Conservation (phyloP, 495 filamentous ascomycete genomes). For the Ramalina intermedia region DNA sequence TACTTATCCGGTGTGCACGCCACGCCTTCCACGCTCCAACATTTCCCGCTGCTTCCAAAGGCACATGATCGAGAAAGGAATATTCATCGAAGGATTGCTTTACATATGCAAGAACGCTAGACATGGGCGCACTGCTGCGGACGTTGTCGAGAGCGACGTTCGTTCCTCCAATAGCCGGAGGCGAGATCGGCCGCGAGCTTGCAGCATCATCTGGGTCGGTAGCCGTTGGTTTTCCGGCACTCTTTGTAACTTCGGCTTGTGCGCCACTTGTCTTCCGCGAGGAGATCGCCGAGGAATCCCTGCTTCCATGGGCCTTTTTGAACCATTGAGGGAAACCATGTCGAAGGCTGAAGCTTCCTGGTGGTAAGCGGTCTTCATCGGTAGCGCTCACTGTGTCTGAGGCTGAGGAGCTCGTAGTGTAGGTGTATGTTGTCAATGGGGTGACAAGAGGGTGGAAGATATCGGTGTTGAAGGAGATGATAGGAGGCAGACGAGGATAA, state of each 20-base stretch:
- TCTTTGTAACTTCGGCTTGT: neutral
- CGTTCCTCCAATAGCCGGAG: neutral
- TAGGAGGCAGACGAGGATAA: constrained; percentile 67
- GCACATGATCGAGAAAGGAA: constrained; percentile 58
- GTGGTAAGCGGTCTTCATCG: constrained; percentile 67
- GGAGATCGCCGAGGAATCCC: constrained; percentile 18
- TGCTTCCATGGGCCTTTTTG: constrained; percentile 30
- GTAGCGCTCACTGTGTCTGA: constrained; percentile 62
- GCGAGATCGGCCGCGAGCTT: neutral
- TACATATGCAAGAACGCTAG: constrained; percentile 64
- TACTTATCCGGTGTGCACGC: constrained; percentile 45
- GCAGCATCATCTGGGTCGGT: constrained; percentile 4
- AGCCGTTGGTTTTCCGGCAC: neutral
- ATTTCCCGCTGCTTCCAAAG: constrained; percentile 71
- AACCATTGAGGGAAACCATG: constrained; percentile 91
- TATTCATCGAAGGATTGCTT: constrained; percentile 67
- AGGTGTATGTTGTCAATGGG: constrained; percentile 79
- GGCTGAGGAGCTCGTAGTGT: constrained; percentile 56
- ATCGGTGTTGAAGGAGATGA: constrained; percentile 76
- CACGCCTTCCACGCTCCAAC: constrained; percentile 84
- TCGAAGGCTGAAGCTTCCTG: constrained; percentile 73
- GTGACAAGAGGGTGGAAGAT: constrained; percentile 91
- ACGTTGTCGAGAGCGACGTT: neutral
- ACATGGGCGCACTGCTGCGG: constrained; percentile 23
- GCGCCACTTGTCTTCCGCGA: constrained; percentile 25